Evolutionary conservation across 2,329 filamentous ascomycete genomes (phyloP).

Genomic region (Pseudogymnoascus sp.): DNA sequence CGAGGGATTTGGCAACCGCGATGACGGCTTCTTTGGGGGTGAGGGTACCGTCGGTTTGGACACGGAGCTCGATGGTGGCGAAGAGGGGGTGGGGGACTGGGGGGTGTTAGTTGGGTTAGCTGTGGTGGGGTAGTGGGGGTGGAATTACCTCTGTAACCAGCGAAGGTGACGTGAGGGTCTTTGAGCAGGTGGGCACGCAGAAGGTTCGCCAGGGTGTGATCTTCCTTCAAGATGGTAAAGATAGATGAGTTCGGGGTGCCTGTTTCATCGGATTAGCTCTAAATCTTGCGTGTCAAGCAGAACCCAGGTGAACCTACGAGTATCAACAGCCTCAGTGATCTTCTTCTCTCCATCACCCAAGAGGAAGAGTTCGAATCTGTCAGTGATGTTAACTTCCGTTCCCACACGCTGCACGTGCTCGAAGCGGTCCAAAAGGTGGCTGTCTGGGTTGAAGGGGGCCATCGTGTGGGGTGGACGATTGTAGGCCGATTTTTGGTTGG

Average conservation of each 20-base stretch:
- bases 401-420: constrained; percentile 1
- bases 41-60: constrained; percentile 85
- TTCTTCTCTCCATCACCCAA: constrained; percentile 87
- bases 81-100: constrained; percentile 34
- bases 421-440: not conserved
- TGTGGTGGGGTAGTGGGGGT: constrained; percentile 30
- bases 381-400: constrained; percentile 23
- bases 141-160: constrained; percentile 75
- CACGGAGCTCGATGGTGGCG: constrained; percentile 59
- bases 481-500: constrained; percentile 8
- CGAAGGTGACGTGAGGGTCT: constrained; percentile 76
- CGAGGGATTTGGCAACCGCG: constrained; percentile 70
- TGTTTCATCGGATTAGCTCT: constrained; percentile 29
- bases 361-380: constrained; percentile 88
- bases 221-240: constrained; percentile 93
- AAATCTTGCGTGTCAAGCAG: constrained; percentile 11
- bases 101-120: not conserved
- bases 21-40: constrained; percentile 85
- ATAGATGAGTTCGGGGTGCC: constrained; percentile 91
- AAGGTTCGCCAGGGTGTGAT: constrained; percentile 90
- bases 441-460: constrained; percentile 4
- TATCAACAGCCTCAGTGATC: constrained; percentile 79
- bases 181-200: constrained; percentile 78
- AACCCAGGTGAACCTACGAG: constrained; percentile 53
- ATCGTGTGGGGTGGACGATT: constrained; percentile 9